Evolutionary conservation across 2,329 filamentous ascomycete species (phyloP).

Genomic region (Rhynchosporium agropyri): DNA sequence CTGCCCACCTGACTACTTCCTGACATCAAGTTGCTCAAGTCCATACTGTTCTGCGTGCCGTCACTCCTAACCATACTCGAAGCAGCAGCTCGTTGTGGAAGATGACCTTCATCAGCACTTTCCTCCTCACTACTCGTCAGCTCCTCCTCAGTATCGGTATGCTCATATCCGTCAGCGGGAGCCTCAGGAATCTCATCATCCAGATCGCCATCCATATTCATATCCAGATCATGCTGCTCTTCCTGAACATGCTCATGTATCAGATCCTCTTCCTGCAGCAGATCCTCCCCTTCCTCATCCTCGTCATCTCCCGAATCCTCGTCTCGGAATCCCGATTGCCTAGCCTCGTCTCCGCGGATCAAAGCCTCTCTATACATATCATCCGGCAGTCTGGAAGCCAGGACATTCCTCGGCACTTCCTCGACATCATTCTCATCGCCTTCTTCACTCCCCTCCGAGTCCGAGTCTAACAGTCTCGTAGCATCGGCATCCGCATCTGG

Average conservation of each 20-base stretch:
- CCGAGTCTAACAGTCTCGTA: slow-evolving; percentile 42
- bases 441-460: slow-evolving; percentile 46
- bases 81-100: slow-evolving; percentile 23
- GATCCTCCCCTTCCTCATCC: slow-evolving; percentile 58
- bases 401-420: slow-evolving; percentile 37
- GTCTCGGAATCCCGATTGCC: slow-evolving; percentile 50
- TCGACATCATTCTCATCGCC: slow-evolving; percentile 47
- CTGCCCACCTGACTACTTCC: slow-evolving; percentile 39
- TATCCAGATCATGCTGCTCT: slow-evolving; percentile 43
- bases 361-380: slow-evolving; percentile 64
- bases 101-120: slow-evolving; percentile 44
- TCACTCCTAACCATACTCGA: slow-evolving; percentile 43
- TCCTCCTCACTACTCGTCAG: slow-evolving; percentile 54
- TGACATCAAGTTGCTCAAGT: slow-evolving; percentile 37
- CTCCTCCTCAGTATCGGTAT: slow-evolving; percentile 74
- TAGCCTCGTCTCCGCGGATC: slow-evolving; percentile 52
- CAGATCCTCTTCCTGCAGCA: slow-evolving; percentile 66
- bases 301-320: slow-evolving; percentile 54
- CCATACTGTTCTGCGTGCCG: slow-evolving; percentile 42
- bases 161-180: slow-evolving; percentile 66
- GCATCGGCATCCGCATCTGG: slow-evolving; percentile 56
- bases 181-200: slow-evolving; percentile 71
- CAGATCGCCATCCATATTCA: slow-evolving; percentile 69
- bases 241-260: slow-evolving; percentile 40
- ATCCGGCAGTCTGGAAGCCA: slow-evolving; percentile 53